Conservation (phyloP, 2,329 filamentous ascomycete species). For the Penicillium sp. region DNA sequence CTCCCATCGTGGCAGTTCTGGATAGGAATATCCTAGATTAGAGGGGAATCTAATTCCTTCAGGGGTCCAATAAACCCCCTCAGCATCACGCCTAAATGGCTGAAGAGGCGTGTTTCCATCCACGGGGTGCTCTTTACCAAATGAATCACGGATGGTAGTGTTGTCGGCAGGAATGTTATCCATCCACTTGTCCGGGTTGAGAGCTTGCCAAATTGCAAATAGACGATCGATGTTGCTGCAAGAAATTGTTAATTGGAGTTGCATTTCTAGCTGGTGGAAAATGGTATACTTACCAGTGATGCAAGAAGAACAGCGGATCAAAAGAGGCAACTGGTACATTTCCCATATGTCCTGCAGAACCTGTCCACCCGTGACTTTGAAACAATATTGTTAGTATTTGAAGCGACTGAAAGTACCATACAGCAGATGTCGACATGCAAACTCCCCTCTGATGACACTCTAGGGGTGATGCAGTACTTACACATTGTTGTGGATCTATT, state of each 20-base stretch:
- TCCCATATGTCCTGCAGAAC: slow-evolving; percentile 63
- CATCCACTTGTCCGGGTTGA: slow-evolving; percentile 9
- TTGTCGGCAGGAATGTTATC: slow-evolving; percentile 2
- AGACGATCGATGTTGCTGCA: slow-evolving; percentile 19
- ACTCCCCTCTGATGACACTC: too few relatives aligned
- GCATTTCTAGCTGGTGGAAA: background rate
- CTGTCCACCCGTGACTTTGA: slow-evolving; percentile 51
- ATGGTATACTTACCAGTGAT: slow-evolving; percentile 55
- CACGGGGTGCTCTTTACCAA: slow-evolving; percentile 3
- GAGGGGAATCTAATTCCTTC: background rate
- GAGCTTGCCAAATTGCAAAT: slow-evolving; percentile 15
- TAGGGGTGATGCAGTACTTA: background rate
- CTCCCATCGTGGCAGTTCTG: slow-evolving; percentile 5
- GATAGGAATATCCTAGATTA: slow-evolving; percentile 9
- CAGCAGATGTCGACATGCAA: background rate
- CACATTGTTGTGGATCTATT: slow-evolving; percentile 44
- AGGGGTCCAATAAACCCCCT: slow-evolving; percentile 7
- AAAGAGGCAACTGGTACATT: slow-evolving; percentile 73
- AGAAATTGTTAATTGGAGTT: background rate
- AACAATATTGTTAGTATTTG: background rate
- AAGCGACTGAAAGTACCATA: background rate
- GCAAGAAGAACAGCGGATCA: slow-evolving; percentile 75
- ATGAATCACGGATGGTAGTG: slow-evolving; percentile 3
- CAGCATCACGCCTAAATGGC: slow-evolving; percentile 2
- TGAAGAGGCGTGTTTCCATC: slow-evolving; percentile 4